These are phyloP conservation scores for Gossypium lobatum DNA, from an alignment of 441 rosid genomes.

Conservation along the genomic window DNA sequence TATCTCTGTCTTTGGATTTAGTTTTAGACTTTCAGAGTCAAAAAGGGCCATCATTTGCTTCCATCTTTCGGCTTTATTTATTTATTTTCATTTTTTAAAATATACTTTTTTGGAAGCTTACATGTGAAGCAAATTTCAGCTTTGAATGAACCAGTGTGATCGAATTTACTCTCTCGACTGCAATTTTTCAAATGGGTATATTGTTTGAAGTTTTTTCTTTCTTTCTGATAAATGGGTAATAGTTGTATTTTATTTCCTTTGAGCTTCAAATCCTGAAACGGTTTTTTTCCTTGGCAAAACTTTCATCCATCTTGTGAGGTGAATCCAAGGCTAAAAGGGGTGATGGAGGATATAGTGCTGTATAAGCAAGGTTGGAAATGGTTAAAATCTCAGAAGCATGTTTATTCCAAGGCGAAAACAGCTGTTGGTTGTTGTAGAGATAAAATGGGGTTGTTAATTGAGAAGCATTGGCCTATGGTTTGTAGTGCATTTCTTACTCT, in stretches of 20 bases:
- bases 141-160: conserved; percentile 51
- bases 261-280: not conserved
- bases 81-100: not conserved
- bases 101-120: not conserved
- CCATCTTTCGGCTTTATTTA: not conserved
- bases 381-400: conserved; percentile 70
- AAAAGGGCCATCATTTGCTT: not conserved
- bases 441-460: conserved; percentile 47
- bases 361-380: conserved; percentile 88
- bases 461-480: conserved; percentile 88
- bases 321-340: conserved; percentile 5
- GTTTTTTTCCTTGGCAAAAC: conserved; percentile 13
- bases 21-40: not conserved
- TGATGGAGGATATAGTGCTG: conserved; percentile 92
- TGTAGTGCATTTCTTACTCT: conserved; percentile 56
- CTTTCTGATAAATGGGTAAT: not conserved
- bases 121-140: conserved; percentile 49
- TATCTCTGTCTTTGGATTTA: not conserved
- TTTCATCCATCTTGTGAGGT: not conserved
- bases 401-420: conserved; percentile 39
- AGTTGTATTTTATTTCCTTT: not conserved
- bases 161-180: conserved; percentile 24
- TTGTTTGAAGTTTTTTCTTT: not conserved
- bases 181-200: conserved; percentile 11
- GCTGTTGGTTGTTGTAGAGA: conserved; percentile 46